Evolutionary conservation across 2,329 filamentous ascomycete species (phyloP), one percentile per base, ranked within the genome.

Genomic region (Alternaria burnsii): DNA sequence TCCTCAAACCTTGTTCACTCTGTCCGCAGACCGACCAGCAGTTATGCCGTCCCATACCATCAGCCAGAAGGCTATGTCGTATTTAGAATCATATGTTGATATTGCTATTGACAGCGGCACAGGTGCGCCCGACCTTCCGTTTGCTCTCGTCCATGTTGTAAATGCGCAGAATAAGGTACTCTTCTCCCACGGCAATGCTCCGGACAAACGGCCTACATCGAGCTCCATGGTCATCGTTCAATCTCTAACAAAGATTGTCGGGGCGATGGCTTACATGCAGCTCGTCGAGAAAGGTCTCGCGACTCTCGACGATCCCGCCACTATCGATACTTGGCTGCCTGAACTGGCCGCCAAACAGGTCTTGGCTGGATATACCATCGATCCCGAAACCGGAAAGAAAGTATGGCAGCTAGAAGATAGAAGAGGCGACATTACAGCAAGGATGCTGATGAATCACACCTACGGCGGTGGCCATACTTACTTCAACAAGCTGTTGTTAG

Each of bases 381-480:
- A 48, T 4, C 10, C 34, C 1, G 32, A 59, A 2, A 53, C 20
- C 9, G 65, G 63, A 0, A 53, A 43, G 28, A 67, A 61, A 40
- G 18, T 52, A 3, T 64, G 55, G 50, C 55, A 61, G 6, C 59
- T 73, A 9, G 68, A 66, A 30, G 62, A 67, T 3, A 26, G 48
- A 16, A 61, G 52, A 5, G 58, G 57, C 2, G 46, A 59, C 0
- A 71, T 75, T 7, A 74, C 70, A 40, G 65, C 69, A 1, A 56
- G 70, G 3, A 71, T 71, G 68, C 76, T 86, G 1, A 76, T 86
- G n/a, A 83, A 81, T 0, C 84, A 86, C 67, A 84, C 82, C 0
- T 72, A 80, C 14, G 84, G 84, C 6, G 68, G 82, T 1, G 79
- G 76, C 0, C 81, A 82, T 58, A 80, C 82, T 40, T 59, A 79